Evolutionary conservation across 164 flowering plant genomes (phyloP).

Genomic region (Paratinospora sagittata): DNA sequence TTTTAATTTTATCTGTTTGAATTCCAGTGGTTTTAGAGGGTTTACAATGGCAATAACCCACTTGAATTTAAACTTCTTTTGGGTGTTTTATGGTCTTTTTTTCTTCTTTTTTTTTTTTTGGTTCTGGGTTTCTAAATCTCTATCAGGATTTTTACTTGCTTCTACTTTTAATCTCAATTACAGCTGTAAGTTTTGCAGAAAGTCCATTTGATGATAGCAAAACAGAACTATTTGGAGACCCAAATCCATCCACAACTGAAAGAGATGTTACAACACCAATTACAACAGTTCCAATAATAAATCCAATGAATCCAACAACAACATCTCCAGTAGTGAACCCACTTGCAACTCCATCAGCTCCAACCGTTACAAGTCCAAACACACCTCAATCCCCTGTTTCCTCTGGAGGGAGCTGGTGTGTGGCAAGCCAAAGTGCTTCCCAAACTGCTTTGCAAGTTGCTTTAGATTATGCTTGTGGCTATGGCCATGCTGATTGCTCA

Average conservation of each 20-base stretch:
- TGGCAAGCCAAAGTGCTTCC: constrained; percentile 61
- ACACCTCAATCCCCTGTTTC: constrained; percentile 24
- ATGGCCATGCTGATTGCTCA: constrained; percentile 74
- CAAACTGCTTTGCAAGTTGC: constrained; percentile 65
- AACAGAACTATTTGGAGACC: constrained; percentile 19
- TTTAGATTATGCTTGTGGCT: constrained; percentile 85
- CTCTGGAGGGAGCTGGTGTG: constrained; percentile 58
- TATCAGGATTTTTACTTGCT: neutral
- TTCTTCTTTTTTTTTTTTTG: too few relatives aligned
- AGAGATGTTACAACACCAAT: constrained; percentile 40
- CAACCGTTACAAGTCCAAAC: constrained; percentile 15
- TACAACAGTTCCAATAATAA: constrained; percentile 42
- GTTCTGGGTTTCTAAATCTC: neutral
- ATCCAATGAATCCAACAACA: constrained; percentile 42
- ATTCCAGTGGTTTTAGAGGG: neutral
- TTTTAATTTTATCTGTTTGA: neutral
- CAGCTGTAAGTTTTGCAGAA: constrained; percentile 34
- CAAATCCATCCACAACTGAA: constrained; percentile 18
- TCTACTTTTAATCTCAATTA: constrained; percentile 15
- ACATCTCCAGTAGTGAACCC: constrained; percentile 11
- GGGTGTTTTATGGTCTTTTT: too few relatives aligned
- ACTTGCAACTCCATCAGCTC: constrained; percentile 8
- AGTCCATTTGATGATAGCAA: constrained; percentile 26
- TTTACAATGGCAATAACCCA: neutral
- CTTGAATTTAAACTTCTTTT: neutral